A percentile compares a stretch with the other conserved stretches of the same genome.
Evolutionary conservation across 805 yeast genomes (phyloP).

Genomic region (Maudiozyma bulderi): DNA sequence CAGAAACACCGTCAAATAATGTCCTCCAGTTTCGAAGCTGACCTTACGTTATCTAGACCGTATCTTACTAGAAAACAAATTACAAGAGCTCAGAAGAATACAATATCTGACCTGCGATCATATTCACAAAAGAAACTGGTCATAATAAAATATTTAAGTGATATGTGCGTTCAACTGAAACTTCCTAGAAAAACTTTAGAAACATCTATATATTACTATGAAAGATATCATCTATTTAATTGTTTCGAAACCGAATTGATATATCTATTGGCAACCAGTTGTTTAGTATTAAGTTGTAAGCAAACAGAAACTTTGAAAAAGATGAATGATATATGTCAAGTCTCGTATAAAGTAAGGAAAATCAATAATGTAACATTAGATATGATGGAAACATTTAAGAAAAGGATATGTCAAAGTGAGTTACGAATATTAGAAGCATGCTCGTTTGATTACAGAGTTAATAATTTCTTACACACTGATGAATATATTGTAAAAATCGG

Average conservation of each 20-base stretch:
- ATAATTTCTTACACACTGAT: constrained; percentile 43
- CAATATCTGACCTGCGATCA: constrained; percentile 42
- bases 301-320: constrained; percentile 80
- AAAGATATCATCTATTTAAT: constrained; percentile 59
- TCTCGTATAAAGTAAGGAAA: constrained; percentile 30
- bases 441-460: constrained; percentile 69
- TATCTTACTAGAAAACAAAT: constrained; percentile 48
- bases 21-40: constrained; percentile 17
- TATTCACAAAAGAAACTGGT: constrained; percentile 45
- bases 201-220: constrained; percentile 63
- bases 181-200: constrained; percentile 65
- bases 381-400: constrained; percentile 45
- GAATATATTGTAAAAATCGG: constrained; percentile 53
- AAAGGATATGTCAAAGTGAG: constrained; percentile 51
- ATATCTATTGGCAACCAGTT: constrained; percentile 56
- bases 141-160: constrained; percentile 45
- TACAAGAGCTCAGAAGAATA: constrained; percentile 38
- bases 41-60: constrained; percentile 43
- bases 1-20: constrained; percentile 1
- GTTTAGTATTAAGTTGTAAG: constrained; percentile 63
- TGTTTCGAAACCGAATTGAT: constrained; percentile 45
- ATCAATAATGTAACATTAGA: constrained; percentile 22
- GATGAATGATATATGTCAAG: constrained; percentile 45
- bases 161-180: constrained; percentile 43
- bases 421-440: constrained; percentile 65